A percentile compares a stretch with the other conserved stretches of the same genome.
phyloP scores from a whole-genome alignment of 169 alveolate genomes.

The Eimeria maxima region DNA sequence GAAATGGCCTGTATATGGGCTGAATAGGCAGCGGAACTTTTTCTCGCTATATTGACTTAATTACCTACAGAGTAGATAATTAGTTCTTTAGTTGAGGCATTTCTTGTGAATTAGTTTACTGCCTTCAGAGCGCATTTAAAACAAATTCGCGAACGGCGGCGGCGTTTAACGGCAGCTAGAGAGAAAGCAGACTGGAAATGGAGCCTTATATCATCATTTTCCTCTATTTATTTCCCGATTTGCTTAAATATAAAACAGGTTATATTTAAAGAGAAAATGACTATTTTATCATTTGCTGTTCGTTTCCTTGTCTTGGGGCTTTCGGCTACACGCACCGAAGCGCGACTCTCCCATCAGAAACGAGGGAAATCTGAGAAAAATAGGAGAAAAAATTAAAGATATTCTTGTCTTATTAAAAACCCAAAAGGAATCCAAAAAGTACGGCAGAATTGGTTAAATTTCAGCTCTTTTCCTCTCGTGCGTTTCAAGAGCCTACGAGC shows the following conservation, averaged over 20 bases:
- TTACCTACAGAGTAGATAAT: neutral
- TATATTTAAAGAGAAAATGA: no score
- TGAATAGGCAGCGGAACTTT: neutral
- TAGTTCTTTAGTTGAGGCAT: neutral
- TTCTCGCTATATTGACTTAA: neutral
- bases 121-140: neutral
- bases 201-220: neutral
- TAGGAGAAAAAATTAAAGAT: neutral
- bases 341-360: neutral
- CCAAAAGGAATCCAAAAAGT: neutral
- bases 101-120: neutral
- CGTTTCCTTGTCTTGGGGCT: conserved; percentile 1
- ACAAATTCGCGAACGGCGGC: neutral
- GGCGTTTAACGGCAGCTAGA: neutral
- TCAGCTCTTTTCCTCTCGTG: neutral
- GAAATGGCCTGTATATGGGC: neutral
- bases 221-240: neutral
- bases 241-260: no score
- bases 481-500: neutral
- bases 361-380: neutral
- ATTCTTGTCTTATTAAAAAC: neutral
- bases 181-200: neutral
- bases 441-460: neutral
- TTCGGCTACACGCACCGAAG: conserved; percentile 11
- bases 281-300: neutral